Evolutionary conservation across 192 early-diverging fungal species (phyloP).

Genomic region (Dissophora ornata): DNA sequence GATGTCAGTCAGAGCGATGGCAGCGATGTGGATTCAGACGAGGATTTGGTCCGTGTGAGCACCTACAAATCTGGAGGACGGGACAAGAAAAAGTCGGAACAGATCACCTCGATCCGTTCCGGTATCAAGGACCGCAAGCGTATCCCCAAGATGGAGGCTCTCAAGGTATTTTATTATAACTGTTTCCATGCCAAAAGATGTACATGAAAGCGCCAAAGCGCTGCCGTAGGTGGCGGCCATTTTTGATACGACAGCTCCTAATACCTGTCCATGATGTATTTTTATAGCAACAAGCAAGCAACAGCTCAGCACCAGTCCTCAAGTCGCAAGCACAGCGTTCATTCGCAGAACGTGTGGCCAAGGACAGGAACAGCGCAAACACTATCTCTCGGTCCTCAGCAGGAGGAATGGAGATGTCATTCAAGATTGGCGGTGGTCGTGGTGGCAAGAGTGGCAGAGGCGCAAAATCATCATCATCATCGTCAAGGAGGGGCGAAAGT

Average conservation of each 20-base stretch:
- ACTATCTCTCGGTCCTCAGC: slow-evolving; percentile 45
- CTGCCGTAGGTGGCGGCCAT: too few relatives aligned
- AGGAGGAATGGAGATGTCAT: slow-evolving; percentile 56
- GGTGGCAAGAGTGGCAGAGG: slow-evolving; percentile 31
- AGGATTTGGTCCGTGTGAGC: slow-evolving; percentile 49
- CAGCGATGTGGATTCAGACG: slow-evolving; percentile 56
- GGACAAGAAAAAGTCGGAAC: slow-evolving; percentile 40
- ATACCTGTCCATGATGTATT: neutral
- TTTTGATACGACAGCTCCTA: too few relatives aligned
- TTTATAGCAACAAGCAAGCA: slow-evolving; percentile 43
- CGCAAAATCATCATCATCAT: slow-evolving; percentile 13
- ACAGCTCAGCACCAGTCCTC: slow-evolving; percentile 35
- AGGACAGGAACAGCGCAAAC: slow-evolving; percentile 33
- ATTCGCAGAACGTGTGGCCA: slow-evolving; percentile 50
- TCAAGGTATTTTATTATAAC: slow-evolving; percentile 29
- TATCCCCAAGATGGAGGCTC: slow-evolving; percentile 55
- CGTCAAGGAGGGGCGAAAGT: slow-evolving; percentile 6
- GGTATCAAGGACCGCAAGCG: slow-evolving; percentile 55
- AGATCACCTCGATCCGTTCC: slow-evolving; percentile 52
- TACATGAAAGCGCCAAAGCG: too few relatives aligned
- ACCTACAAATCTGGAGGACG: slow-evolving; percentile 26
- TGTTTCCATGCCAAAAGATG: too few relatives aligned
- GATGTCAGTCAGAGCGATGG: slow-evolving; percentile 41
- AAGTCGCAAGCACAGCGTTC: slow-evolving; percentile 50
- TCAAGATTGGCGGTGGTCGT: slow-evolving; percentile 33